These are phyloP conservation scores for Coniosporium apollinis DNA, from an alignment of 495 filamentous ascomycete species.

Conservation along the genomic window DNA sequence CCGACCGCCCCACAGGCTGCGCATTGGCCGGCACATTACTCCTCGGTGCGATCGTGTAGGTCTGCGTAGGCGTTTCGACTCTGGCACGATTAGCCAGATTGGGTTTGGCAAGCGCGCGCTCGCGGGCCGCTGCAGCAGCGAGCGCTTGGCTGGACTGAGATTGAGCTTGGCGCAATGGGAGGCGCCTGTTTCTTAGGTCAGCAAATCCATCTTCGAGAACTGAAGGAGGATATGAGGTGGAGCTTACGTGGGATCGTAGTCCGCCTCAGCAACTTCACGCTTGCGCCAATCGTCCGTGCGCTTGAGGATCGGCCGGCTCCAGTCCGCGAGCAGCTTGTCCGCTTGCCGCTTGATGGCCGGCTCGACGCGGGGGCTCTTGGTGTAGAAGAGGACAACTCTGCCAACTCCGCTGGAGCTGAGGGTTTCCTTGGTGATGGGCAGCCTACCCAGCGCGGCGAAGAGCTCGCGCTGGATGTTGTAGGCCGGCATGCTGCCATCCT, in stretches of 20 bases:
- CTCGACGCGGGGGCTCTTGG: conserved; percentile 77
- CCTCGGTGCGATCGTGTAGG: conserved; percentile 66
- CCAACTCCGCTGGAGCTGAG: conserved; percentile 84
- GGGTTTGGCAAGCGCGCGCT: conserved; percentile 52
- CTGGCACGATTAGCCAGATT: conserved; percentile 51
- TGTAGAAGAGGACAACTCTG: conserved; percentile 93
- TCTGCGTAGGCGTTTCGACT: conserved; percentile 49
- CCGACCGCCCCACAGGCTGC: conserved; percentile 44
- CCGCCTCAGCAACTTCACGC: conserved; percentile 39
- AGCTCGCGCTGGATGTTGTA: conserved; percentile 96
- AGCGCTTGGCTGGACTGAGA: conserved; percentile 8
- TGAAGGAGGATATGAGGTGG: background rate
- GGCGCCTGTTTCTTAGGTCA: conserved; percentile 10
- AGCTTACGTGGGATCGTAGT: conserved; percentile 39
- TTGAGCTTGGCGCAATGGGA: conserved; percentile 14
- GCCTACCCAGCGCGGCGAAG: conserved; percentile 57
- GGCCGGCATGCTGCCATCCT: conserved; percentile 80
- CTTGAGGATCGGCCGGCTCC: conserved; percentile 91
- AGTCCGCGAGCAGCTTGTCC: conserved; percentile 77
- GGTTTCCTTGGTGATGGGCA: conserved; percentile 79
- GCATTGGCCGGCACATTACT: conserved; percentile 35
- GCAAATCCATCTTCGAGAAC: conserved; percentile 3
- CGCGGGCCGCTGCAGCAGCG: conserved; percentile 45
- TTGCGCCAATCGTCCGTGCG: conserved; percentile 85
- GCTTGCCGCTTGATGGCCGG: conserved; percentile 80